Base-by-base conservation (phyloP, 768 basidiomycete genomes). In the Phlebiopsis gigantea region DNA sequence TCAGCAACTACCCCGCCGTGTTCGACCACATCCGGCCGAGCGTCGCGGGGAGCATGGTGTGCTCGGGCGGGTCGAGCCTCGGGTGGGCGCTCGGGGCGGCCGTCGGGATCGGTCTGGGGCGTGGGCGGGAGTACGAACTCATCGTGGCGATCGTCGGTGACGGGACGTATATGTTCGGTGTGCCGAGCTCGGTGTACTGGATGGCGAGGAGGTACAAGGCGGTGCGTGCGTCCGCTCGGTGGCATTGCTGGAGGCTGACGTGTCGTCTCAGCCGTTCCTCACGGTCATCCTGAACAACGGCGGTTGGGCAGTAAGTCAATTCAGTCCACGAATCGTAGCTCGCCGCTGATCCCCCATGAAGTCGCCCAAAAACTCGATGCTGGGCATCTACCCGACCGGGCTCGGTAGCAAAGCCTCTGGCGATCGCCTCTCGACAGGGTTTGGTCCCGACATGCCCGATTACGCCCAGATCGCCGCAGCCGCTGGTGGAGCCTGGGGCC, bases 251-350 rank as follows among this genome's bases (percentile, higher is more conserved):
- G 19, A 15, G 26, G 7, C 46, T 46, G 5, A 46, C 7, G 15
- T 17, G 46, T 9, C 15, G 5, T 19, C 2, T 19, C 57, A 87
- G 85, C 87, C 86, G 1, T 88, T 87, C 72, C 67, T 88, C 25
- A 88, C 85, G 0, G 72, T 89, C 59, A 73, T 89, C 0, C 68
- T 90, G 14, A 88, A 88, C 65, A 89, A 89, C 56, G 85, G 85
- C 0, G 85, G 84, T 0, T 85, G 84, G 85, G 81, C 75, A 62
- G 79, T 80, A 56, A 59, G 73, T 65, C 1, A 5, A 49, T 25
- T n/a, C 19, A 39, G 34, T 39, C 12, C 12, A 39, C 17, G 12
- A 39, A 39, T 9, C 34, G 34, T 39, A 12, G 8, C 17, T 43
- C 43, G 8, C 21, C 19, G 12, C 24, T 39, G 8, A 39, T 39